Base-by-base conservation (phyloP, 2,329 filamentous ascomycete genomes). In the Paramyrothecium roridum region DNA sequence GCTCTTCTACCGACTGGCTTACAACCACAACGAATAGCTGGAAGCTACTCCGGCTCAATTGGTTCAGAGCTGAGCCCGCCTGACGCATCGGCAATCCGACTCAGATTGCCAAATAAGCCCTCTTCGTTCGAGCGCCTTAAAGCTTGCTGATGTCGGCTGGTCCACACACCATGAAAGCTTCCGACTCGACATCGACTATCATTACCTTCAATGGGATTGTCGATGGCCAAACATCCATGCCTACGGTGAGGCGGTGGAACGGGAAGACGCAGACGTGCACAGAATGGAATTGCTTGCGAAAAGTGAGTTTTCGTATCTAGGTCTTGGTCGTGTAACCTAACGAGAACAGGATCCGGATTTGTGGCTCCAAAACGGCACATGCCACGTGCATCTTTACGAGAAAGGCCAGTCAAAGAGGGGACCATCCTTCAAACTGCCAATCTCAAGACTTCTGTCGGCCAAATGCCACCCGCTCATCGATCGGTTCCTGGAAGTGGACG, bases 291-390 rank as follows among this genome's bases (percentile, higher is more conserved):
- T 72, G 68, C 34, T 61, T 82, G 45, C 73, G 73, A 62, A 74
- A 74, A 65, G 80, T 82, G 65, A 66, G 77, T 69, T 3, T 20
- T 48, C 17, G 34, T 3, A 11, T 13, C 26, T 16, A 13, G 26
- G 26, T 30, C 17, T 12, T 40, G 20, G 1, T 16, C 11, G 37
- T 23, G 11, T 51, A 40, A 52, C 8, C 43, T 30, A 2, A 48
- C 16, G 11, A 37, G 17, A 52, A 45, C 37, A 92, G 89, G 89
- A 93, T 61, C 76, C 82, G 2, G 89, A 91, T 60, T 75, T 93
- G 3, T 93, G 86, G 86, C 78, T 80, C 57, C 76, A 80, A 12
- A 73, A 85, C 59, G 89, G 86, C 16, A 84, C 91, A 65, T 92
- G 89, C 63, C 76, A 85, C 17, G 79, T 93, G 2, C 80, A 92